These are phyloP conservation scores for Spiromastix sp. DNA, from an alignment of 2,329 filamentous ascomycete genomes.

Conservation along the genomic window DNA sequence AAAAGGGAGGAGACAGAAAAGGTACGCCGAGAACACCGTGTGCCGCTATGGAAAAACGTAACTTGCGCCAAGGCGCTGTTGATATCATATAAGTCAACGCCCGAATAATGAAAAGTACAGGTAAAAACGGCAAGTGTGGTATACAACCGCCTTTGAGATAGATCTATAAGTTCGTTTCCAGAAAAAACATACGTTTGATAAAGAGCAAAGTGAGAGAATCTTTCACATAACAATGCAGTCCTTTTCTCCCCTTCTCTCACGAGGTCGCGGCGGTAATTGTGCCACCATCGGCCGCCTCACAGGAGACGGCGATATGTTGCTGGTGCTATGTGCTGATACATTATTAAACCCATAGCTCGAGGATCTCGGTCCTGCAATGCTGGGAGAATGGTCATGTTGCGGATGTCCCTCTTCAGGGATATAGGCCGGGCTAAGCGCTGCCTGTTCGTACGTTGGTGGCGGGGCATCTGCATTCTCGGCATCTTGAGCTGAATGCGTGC, in stretches of 20 bases:
- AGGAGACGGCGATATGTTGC: neutral
- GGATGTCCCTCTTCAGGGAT: slow-evolving; percentile 31
- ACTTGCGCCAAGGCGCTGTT: too few relatives aligned
- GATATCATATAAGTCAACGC: too few relatives aligned
- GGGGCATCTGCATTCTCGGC: slow-evolving; percentile 42
- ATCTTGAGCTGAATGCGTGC: slow-evolving; percentile 15
- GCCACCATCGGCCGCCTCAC: neutral
- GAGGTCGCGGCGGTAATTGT: neutral
- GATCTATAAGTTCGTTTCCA: too few relatives aligned
- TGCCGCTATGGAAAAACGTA: too few relatives aligned
- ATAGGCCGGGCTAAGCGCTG: slow-evolving; percentile 47
- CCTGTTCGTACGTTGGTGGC: slow-evolving; percentile 57
- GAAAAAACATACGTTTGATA: too few relatives aligned
- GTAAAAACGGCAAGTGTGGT: too few relatives aligned
- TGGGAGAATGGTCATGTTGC: slow-evolving; percentile 14
- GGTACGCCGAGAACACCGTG: too few relatives aligned
- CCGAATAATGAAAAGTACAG: too few relatives aligned
- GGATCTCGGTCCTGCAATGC: slow-evolving; percentile 9
- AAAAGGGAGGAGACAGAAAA: too few relatives aligned
- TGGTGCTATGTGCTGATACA: neutral
- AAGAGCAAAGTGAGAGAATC: neutral
- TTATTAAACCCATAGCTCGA: slow-evolving; percentile 7
- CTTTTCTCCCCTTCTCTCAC: slow-evolving; percentile 26
- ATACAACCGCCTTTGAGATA: too few relatives aligned
- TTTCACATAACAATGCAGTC: slow-evolving; percentile 36